These are phyloP conservation scores for Cryptosporidium muris DNA, from an alignment of 169 alveolate genomes.

Conservation along the genomic window DNA sequence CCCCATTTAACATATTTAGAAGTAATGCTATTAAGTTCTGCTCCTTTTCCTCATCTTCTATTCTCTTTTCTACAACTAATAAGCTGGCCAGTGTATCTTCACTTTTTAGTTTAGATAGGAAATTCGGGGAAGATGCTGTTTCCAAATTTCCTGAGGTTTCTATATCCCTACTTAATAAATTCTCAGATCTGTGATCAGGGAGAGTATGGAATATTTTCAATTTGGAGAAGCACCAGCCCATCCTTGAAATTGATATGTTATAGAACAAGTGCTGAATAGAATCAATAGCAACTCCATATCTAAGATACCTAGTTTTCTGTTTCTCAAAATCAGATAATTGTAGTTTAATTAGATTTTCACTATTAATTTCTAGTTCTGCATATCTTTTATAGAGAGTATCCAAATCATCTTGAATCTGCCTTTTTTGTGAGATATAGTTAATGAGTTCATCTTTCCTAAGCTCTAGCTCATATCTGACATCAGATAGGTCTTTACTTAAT, in stretches of 20 bases:
- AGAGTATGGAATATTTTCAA: not conserved
- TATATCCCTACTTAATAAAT: not conserved
- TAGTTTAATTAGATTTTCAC: too few relatives aligned
- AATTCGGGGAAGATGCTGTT: too few relatives aligned
- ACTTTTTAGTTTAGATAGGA: too few relatives aligned
- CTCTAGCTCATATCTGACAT: too few relatives aligned
- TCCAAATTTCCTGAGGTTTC: not conserved
- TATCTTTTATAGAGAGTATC: too few relatives aligned
- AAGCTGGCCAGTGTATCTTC: conserved; percentile 1
- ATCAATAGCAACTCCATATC: not conserved
- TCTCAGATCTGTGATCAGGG: not conserved
- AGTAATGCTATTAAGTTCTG: conserved; percentile 22
- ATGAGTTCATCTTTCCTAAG: too few relatives aligned
- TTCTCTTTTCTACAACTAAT: conserved; percentile 42
- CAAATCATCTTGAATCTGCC: too few relatives aligned
- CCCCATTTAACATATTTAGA: conserved; percentile 9
- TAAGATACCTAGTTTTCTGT: conserved; percentile 17
- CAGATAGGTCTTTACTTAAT: conserved; percentile 7
- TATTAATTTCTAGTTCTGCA: too few relatives aligned
- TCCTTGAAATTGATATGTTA: too few relatives aligned
- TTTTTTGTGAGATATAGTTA: too few relatives aligned
- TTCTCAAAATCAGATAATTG: not conserved
- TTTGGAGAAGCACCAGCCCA: too few relatives aligned
- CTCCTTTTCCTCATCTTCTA: conserved; percentile 55
- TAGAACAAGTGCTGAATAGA: too few relatives aligned